Percentiles rank a stretch among this genome's conserved stretches.
These are phyloP conservation scores for Blechomonas ayalai DNA, from an alignment of 208 protist genomes.

Conservation along the genomic window DNA sequence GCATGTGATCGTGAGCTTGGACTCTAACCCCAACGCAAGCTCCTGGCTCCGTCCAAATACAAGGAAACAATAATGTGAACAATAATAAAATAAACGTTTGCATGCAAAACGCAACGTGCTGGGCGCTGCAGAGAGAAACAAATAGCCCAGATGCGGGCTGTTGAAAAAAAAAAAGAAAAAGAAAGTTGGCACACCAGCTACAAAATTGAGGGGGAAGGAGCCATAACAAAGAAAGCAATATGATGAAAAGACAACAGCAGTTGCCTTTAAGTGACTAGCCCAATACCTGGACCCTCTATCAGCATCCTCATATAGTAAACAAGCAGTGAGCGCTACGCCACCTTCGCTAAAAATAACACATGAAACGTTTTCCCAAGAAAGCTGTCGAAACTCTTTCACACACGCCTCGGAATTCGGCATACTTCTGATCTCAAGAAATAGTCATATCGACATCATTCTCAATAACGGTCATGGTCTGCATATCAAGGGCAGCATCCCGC, in stretches of 20 bases:
- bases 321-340: no score
- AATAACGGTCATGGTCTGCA: slow-evolving; percentile 75
- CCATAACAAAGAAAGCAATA: neutral
- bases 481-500: slow-evolving; percentile 28
- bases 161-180: slow-evolving; percentile 11
- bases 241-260: neutral
- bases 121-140: neutral
- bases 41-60: neutral
- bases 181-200: no score
- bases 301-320: no score
- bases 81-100: slow-evolving; percentile 3
- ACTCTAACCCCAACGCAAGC: neutral
- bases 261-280: no score
- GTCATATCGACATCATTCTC: slow-evolving; percentile 51
- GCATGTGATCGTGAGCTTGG: slow-evolving; percentile 1
- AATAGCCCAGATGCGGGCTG: neutral
- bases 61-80: slow-evolving; percentile 1
- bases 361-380: no score
- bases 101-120: neutral
- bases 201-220: no score
- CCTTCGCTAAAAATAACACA: no score
- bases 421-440: no score
- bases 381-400: no score
- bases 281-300: no score
- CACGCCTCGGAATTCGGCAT: neutral